Percentiles rank a stretch among this genome's conserved stretches.
These are phyloP conservation scores for Stevia rebaudiana DNA, from an alignment of 140 eudicot genomes.

Conservation along the genomic window DNA sequence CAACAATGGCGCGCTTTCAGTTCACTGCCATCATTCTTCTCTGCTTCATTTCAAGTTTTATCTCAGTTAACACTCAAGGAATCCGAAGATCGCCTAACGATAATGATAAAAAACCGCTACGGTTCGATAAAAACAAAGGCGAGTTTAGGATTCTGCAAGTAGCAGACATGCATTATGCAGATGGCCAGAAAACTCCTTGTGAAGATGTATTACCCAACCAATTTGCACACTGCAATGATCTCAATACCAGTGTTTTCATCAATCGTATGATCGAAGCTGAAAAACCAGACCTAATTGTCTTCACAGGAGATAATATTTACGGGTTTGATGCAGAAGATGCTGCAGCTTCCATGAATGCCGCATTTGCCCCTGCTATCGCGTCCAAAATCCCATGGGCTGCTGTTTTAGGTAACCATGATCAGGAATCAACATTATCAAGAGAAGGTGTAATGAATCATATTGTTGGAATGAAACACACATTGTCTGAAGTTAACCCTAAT, in stretches of 20 bases:
- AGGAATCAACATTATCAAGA: conserved; percentile 73
- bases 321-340: conserved; percentile 74
- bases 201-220: conserved; percentile 61
- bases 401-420: conserved; percentile 88
- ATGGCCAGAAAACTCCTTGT: conserved; percentile 66
- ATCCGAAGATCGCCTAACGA: conserved; percentile 3
- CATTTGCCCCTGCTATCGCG: conserved; percentile 69
- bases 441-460: conserved; percentile 73
- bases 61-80: background rate
- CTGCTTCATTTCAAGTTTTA: conserved; percentile 13
- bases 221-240: conserved; percentile 58
- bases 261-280: conserved; percentile 62
- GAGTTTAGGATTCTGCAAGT: conserved; percentile 78
- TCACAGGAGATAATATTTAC: conserved; percentile 84
- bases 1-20: conserved; percentile 4
- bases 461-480: conserved; percentile 60
- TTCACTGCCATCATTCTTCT: background rate
- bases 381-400: conserved; percentile 92
- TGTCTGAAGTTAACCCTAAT: conserved; percentile 57
- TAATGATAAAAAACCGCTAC: conserved; percentile 21
- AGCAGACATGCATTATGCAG: conserved; percentile 91
- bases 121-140: conserved; percentile 52
- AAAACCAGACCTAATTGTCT: conserved; percentile 73
- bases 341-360: conserved; percentile 57
- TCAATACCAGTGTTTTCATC: conserved; percentile 65